phyloP scores from a whole-genome alignment of 1,284 basidiomycete species.

The Rhodotorula sp. region DNA sequence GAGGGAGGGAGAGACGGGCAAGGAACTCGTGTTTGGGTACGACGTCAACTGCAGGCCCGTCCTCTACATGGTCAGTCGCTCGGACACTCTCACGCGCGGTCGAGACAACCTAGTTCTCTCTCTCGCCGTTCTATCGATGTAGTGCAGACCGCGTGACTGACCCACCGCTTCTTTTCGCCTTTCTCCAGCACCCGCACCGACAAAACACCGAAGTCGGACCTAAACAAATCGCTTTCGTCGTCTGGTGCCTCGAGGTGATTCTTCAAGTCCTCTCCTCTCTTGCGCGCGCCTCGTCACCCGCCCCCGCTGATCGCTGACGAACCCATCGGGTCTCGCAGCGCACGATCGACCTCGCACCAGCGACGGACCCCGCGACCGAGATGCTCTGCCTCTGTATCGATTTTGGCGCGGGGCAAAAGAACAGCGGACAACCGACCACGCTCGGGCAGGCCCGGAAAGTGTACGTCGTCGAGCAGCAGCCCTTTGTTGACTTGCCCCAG shows the following conservation, averaged over 20 bases:
- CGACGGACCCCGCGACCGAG: constrained; percentile 34
- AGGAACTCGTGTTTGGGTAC: constrained; percentile 47
- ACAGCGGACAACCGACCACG: constrained; percentile 42
- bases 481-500: no score
- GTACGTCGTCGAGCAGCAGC: background rate
- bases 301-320: constrained; percentile 26
- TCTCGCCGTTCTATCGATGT: no score
- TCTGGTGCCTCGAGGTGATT: constrained; percentile 50
- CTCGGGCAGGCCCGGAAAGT: constrained; percentile 43
- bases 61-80: constrained; percentile 48
- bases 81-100: no score
- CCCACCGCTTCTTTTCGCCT: no score
- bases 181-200: constrained; percentile 17
- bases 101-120: no score
- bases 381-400: constrained; percentile 44
- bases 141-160: background rate
- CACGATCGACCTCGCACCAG: constrained; percentile 47
- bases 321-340: constrained; percentile 32
- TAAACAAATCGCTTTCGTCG: constrained; percentile 50
- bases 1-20: constrained; percentile 49
- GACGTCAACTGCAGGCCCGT: constrained; percentile 50
- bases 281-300: no score
- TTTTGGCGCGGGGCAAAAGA: constrained; percentile 39
- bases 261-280: background rate
- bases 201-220: constrained; percentile 41